These are phyloP conservation scores for Whalleya microplaca DNA, from an alignment of 2,329 filamentous ascomycete species.

Conservation along the genomic window DNA sequence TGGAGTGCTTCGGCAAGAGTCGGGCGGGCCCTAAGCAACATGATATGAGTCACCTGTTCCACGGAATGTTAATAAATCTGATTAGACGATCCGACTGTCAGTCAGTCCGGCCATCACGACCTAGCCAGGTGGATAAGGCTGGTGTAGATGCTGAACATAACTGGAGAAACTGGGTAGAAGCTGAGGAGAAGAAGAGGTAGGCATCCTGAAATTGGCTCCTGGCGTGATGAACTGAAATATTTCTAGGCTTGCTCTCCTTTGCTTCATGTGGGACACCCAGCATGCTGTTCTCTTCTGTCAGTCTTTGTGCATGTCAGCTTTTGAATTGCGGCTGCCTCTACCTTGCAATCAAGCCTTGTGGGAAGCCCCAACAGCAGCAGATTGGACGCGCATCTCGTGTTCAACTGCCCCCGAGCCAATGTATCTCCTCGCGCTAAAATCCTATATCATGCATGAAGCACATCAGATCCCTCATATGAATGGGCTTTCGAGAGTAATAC, in stretches of 20 bases:
- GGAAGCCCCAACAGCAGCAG: constrained; percentile 58
- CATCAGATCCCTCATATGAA: constrained; percentile 48
- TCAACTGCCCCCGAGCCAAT: constrained; percentile 37
- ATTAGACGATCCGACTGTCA: constrained; percentile 43
- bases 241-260: constrained; percentile 54
- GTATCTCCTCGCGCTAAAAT: constrained; percentile 58
- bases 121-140: constrained; percentile 32
- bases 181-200: constrained; percentile 61
- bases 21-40: constrained; percentile 65
- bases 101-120: constrained; percentile 34
- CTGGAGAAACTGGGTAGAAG: constrained; percentile 58
- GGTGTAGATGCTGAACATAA: constrained; percentile 46
- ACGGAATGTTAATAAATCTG: constrained; percentile 43
- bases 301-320: constrained; percentile 67
- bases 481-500: constrained; percentile 54
- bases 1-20: constrained; percentile 68
- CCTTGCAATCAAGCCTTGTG: constrained; percentile 59
- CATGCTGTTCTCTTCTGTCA: constrained; percentile 69
- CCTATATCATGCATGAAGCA: constrained; percentile 54
- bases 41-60: constrained; percentile 63
- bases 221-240: background rate
- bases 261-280: constrained; percentile 70
- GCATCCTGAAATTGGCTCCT: background rate
- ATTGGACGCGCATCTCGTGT: constrained; percentile 50
- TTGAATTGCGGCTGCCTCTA: constrained; percentile 60